A percentile compares a stretch with the other conserved stretches of the same genome.
Evolutionary conservation across 2,329 filamentous ascomycete genomes (phyloP).

Genomic region (Beauveria sp.): DNA sequence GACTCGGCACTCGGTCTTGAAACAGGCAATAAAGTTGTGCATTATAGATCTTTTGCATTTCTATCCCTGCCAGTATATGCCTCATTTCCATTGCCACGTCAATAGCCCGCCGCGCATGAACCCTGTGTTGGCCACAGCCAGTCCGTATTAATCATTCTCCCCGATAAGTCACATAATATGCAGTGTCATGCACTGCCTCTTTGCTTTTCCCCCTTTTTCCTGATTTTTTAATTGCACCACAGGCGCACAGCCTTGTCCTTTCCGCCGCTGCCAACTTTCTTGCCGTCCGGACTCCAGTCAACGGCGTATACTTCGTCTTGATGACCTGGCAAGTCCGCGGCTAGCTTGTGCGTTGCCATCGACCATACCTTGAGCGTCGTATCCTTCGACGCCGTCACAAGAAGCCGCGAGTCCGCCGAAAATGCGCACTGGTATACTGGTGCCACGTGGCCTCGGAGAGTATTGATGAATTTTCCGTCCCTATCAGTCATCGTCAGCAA

Average conservation of each 20-base stretch:
- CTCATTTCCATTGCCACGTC: conserved; percentile 9
- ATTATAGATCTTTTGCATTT: background rate
- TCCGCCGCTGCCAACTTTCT: conserved; percentile 82
- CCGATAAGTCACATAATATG: background rate
- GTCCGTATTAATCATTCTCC: background rate
- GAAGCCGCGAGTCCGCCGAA: conserved; percentile 80
- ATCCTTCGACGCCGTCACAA: conserved; percentile 85
- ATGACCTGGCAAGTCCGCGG: conserved; percentile 76
- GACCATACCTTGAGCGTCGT: conserved; percentile 95
- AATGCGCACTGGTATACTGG: conserved; percentile 91
- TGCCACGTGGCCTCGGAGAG: conserved; percentile 78
- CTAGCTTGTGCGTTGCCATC: conserved; percentile 74
- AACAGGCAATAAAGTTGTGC: background rate
- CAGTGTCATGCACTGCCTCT: background rate
- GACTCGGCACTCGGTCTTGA: background rate
- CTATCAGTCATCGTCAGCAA: conserved; percentile 25
- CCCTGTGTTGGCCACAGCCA: background rate
- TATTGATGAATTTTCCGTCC: conserved; percentile 73
- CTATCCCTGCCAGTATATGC: background rate
- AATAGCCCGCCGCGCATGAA: conserved; percentile 1
- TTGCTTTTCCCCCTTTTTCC: background rate
- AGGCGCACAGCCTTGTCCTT: conserved; percentile 75
- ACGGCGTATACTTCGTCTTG: conserved; percentile 90
- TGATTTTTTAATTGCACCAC: conserved; percentile 49
- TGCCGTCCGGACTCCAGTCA: conserved; percentile 89